Percentiles rank a stretch among this genome's conserved stretches.
Evolutionary conservation across 768 basidiomycete genomes (phyloP).

Genomic region (Tricholoma saponaceum): DNA sequence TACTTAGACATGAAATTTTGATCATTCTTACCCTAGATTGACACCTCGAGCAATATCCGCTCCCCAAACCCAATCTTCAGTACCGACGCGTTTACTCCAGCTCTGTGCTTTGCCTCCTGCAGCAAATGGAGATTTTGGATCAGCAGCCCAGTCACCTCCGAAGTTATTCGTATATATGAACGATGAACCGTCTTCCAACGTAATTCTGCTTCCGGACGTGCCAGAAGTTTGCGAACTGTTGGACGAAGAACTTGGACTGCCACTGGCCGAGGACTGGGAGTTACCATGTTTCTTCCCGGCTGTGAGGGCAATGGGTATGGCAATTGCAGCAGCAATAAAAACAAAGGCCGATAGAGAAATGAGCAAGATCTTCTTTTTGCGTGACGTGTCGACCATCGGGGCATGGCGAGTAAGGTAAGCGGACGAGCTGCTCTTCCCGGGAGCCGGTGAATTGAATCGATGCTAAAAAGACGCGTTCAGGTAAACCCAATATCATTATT

Average conservation of each 20-base stretch:
- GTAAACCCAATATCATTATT: too few species aligned
- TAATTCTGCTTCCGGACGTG: constrained; percentile 61
- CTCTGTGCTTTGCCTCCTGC: constrained; percentile 71
- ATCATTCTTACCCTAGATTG: constrained; percentile 50
- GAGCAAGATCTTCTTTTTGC: constrained; percentile 10
- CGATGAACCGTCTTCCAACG: constrained; percentile 69
- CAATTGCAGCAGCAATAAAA: constrained; percentile 5
- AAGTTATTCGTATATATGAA: constrained; percentile 78
- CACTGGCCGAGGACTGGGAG: constrained; percentile 9
- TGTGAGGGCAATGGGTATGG: constrained; percentile 8
- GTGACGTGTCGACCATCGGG: not conserved
- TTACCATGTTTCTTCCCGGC: constrained; percentile 12
- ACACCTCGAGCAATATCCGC: constrained; percentile 51
- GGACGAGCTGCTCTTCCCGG: not conserved
- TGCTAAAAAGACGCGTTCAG: constrained; percentile 1
- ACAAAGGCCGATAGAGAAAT: constrained; percentile 5
- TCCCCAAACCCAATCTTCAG: constrained; percentile 73
- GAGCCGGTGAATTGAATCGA: constrained; percentile 3
- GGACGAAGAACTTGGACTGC: constrained; percentile 3
- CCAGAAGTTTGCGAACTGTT: constrained; percentile 40
- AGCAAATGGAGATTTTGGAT: constrained; percentile 68
- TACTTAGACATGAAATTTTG: constrained; percentile 4
- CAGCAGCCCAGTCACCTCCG: constrained; percentile 78
- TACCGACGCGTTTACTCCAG: constrained; percentile 72
- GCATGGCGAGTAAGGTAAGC: not conserved